A percentile compares a stretch with the other conserved stretches of the same genome.
Evolutionary conservation across 2,329 filamentous ascomycete genomes (phyloP).

Genomic region (Penicillium glabrum): DNA sequence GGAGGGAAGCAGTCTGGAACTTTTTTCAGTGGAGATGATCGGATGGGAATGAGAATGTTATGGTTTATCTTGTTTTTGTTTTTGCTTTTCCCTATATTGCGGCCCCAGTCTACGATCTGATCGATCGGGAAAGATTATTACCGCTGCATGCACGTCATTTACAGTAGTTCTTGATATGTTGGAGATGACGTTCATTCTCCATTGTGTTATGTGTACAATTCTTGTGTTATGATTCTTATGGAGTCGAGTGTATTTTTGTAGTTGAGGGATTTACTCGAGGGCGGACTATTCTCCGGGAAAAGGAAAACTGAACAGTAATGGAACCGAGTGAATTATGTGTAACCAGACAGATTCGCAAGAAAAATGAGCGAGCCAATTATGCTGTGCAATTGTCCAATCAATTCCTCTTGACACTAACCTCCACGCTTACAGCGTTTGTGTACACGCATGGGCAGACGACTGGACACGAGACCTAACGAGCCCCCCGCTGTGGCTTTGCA

Average conservation of each 20-base stretch:
- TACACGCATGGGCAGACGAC: not conserved
- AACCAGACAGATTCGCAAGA: not conserved
- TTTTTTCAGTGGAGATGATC: not conserved
- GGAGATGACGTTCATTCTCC: not conserved
- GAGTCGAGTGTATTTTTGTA: not conserved
- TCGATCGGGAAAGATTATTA: not conserved
- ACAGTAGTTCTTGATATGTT: not conserved
- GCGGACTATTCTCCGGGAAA: not conserved
- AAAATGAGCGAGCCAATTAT: not conserved
- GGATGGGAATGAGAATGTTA: not conserved
- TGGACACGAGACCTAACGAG: not conserved
- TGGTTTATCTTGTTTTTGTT: not conserved
- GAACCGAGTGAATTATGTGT: not conserved
- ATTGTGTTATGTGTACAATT: not conserved
- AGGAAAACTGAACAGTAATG: not conserved
- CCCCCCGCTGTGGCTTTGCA: not conserved
- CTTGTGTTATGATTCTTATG: not conserved
- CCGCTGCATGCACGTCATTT: slow-evolving; percentile 2
- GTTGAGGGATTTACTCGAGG: not conserved
- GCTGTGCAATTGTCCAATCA: no score
- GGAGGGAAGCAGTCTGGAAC: slow-evolving; percentile 1
- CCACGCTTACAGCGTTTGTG: not conserved
- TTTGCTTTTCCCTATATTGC: not conserved
- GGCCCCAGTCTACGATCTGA: not conserved
- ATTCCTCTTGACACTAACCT: no score